phyloP scores from a whole-genome alignment of 2,329 filamentous ascomycete genomes.

The Furcasterigmium sp. region DNA sequence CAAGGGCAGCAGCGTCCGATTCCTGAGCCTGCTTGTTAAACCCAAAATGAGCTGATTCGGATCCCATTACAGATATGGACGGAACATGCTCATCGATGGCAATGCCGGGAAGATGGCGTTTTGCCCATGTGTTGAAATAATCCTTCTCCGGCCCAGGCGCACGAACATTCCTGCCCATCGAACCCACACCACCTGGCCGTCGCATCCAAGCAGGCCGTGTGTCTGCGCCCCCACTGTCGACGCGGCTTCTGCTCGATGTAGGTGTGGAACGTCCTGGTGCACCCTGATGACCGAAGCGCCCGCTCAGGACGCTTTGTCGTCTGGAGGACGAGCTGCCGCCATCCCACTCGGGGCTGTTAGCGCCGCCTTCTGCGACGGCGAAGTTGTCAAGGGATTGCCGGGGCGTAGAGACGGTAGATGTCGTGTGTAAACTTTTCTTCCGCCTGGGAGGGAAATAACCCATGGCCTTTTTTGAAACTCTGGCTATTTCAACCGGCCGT shows the following conservation, averaged over 20 bases:
- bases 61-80: constrained; percentile 60
- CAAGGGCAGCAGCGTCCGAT: constrained; percentile 26
- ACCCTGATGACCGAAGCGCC: constrained; percentile 20
- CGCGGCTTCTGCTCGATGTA: constrained; percentile 28
- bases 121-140: constrained; percentile 77
- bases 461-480: constrained; percentile 72
- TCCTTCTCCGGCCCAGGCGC: constrained; percentile 80
- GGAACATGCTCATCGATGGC: constrained; percentile 61
- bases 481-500: constrained; percentile 76
- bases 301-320: constrained; percentile 36
- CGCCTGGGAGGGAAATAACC: constrained; percentile 89
- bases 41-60: constrained; percentile 53
- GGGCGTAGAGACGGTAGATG: constrained; percentile 63
- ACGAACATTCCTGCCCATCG: constrained; percentile 64
- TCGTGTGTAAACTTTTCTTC: constrained; percentile 72
- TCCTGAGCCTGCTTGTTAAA: constrained; percentile 26
- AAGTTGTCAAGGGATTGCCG: constrained; percentile 53
- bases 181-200: constrained; percentile 84
- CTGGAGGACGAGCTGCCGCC: constrained; percentile 23
- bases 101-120: constrained; percentile 75
- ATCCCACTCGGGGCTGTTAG: constrained; percentile 10
- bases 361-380: constrained; percentile 2
- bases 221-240: constrained; percentile 32
- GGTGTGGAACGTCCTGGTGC: constrained; percentile 22
- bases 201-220: constrained; percentile 59